These are phyloP conservation scores for Apiospora malaysiana DNA, from an alignment of 2,329 filamentous ascomycete species.

Conservation along the genomic window DNA sequence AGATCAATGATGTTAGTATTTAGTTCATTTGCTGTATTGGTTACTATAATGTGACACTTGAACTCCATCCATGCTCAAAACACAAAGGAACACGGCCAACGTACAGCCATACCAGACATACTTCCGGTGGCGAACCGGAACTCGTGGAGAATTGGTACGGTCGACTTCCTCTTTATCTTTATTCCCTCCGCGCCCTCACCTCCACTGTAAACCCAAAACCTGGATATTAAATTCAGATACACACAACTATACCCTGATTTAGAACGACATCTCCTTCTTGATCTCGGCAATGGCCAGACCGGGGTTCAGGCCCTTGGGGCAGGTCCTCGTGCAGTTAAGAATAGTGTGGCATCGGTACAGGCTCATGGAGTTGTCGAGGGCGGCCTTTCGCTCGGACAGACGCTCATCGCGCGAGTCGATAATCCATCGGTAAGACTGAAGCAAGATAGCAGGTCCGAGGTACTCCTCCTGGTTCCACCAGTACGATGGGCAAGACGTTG, in stretches of 20 bases:
- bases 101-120: constrained; percentile 26
- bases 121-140: constrained; percentile 25
- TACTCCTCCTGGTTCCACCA: constrained; percentile 99
- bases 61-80: constrained; percentile 26
- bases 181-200: neutral
- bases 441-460: constrained; percentile 92
- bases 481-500: constrained; percentile 98
- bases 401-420: constrained; percentile 93
- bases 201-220: neutral
- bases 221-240: constrained; percentile 1
- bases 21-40: constrained; percentile 19
- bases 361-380: constrained; percentile 98
- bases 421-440: constrained; percentile 98
- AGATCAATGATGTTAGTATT: constrained; percentile 13
- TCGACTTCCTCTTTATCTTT: neutral
- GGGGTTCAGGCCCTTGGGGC: constrained; percentile 97
- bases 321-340: constrained; percentile 96
- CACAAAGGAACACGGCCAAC: constrained; percentile 26
- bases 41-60: constrained; percentile 22
- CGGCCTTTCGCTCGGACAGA: constrained; percentile 84
- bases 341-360: constrained; percentile 99
- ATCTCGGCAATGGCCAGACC: constrained; percentile 95
- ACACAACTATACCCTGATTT: constrained; percentile 29
- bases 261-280: constrained; percentile 91
- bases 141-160: constrained; percentile 28